These are phyloP conservation scores for Rhinocladiella similis DNA, from an alignment of 2,329 filamentous ascomycete genomes.

Conservation along the genomic window DNA sequence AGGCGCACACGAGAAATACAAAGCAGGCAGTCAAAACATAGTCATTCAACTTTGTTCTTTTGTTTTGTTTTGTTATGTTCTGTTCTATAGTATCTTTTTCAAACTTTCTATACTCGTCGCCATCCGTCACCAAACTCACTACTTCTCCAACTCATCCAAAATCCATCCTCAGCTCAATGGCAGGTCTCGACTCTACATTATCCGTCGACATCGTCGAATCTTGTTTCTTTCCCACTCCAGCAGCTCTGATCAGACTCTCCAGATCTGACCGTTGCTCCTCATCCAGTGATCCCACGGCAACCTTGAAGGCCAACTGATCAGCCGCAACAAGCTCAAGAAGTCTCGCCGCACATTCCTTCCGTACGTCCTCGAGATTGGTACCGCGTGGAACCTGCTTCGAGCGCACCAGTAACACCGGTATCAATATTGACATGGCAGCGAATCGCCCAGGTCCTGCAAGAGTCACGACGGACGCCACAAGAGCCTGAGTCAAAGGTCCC, in stretches of 20 bases:
- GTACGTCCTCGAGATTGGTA: constrained; percentile 42
- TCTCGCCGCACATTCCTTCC: constrained; percentile 72
- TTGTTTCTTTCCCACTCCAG: constrained; percentile 49
- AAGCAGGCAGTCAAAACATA: too few relatives aligned
- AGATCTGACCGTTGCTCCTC: constrained; percentile 72
- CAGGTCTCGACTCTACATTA: constrained; percentile 63
- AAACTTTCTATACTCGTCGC: not conserved
- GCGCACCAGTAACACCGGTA: constrained; percentile 73
- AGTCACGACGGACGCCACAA: constrained; percentile 66
- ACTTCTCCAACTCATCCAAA: constrained; percentile 58
- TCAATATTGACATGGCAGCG: constrained; percentile 69
- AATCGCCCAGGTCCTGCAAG: constrained; percentile 30
- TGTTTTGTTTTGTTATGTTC: too few relatives aligned
- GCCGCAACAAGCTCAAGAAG: constrained; percentile 78
- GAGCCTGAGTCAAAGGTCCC: constrained; percentile 67
- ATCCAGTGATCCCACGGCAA: constrained; percentile 70
- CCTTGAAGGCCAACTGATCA: constrained; percentile 72
- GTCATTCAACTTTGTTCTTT: too few relatives aligned
- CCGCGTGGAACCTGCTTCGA: constrained; percentile 63
- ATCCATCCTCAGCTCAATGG: constrained; percentile 92
- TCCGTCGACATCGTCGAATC: constrained; percentile 45
- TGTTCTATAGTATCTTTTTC: too few relatives aligned
- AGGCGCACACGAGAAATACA: too few relatives aligned
- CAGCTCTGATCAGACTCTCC: constrained; percentile 75
- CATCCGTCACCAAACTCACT: not conserved